phyloP scores from a whole-genome alignment of 1,284 basidiomycete genomes.

The Xerocomus nothofagi region DNA sequence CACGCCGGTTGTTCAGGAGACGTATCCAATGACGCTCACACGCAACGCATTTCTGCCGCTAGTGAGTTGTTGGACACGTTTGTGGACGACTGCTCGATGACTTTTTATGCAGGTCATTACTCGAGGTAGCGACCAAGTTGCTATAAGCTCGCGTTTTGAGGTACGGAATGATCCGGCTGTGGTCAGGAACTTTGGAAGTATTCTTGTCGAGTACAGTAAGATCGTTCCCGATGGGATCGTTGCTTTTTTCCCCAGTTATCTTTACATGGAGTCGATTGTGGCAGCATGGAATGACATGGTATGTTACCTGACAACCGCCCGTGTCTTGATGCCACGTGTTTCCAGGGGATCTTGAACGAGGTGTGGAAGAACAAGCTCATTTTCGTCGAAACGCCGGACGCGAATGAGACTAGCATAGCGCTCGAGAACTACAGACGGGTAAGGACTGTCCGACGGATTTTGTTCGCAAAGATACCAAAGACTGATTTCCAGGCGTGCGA shows the following conservation, averaged over 20 bases:
- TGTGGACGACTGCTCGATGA: neutral
- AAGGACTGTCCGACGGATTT: slow-evolving; percentile 24
- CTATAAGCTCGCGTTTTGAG: slow-evolving; percentile 98
- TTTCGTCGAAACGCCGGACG: slow-evolving; percentile 99
- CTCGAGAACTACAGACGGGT: slow-evolving; percentile 96
- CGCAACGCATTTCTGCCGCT: slow-evolving; percentile 98
- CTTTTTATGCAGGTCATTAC: slow-evolving; percentile 82
- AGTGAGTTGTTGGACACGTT: slow-evolving; percentile 46
- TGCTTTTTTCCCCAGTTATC: slow-evolving; percentile 98
- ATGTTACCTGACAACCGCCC: slow-evolving; percentile 27
- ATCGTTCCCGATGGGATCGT: slow-evolving; percentile 99
- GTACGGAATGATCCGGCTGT: slow-evolving; percentile 99
- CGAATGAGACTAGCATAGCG: slow-evolving; percentile 98
- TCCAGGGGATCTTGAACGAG: slow-evolving; percentile 94
- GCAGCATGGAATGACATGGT: slow-evolving; percentile 99
- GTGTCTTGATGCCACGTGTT: slow-evolving; percentile 9
- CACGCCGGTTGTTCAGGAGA: slow-evolving; percentile 95
- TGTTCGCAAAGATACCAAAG: neutral
- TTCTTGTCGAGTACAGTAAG: slow-evolving; percentile 97
- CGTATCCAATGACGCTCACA: slow-evolving; percentile 97
- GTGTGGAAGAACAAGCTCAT: slow-evolving; percentile 99
- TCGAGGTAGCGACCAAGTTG: slow-evolving; percentile 96
- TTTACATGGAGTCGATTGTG: slow-evolving; percentile 99
- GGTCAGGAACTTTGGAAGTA: slow-evolving; percentile 97
- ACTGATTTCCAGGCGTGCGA: slow-evolving; percentile 83